Base-by-base conservation (phyloP, 2,329 filamentous ascomycete species). In the Pseudogymnoascus sp. region DNA sequence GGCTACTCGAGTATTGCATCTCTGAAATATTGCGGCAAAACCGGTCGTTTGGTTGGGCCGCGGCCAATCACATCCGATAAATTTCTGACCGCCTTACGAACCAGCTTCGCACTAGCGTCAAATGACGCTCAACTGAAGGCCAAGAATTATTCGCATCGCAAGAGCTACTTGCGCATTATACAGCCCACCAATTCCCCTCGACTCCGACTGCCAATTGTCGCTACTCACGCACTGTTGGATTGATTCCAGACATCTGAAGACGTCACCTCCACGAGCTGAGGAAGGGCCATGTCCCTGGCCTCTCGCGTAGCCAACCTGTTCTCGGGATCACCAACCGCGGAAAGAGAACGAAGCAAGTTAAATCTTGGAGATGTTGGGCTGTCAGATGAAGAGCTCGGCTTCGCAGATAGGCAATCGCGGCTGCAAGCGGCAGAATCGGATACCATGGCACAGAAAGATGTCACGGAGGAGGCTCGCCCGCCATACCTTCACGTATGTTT, bases 401-500 rank as follows among this genome's bases (percentile, higher is more conserved):
- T 72, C 64, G 65, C 69, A 63, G 67, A 74, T 69, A 66, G 70
- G 64, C 69, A 66, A 63, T 63, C 67, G 64, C 68, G 65, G 67
- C 59, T 64, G 67, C 50, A 58, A 57, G 18, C 58, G 39, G 58
- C 67, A 62, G 61, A 58, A 60, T 64, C 67, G 64, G 64, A 67
- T 61, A 68, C 65, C 54, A 67, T 70, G 66, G 66, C 70, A 69
- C 63, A 66, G 65, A 61, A 72, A 71, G 66, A 65, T 67, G 61
- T 63, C 64, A 81, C 83, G 64, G 64, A 67, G 63, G 81, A 84
- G 72, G 77, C 75, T 67, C 81, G 85, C 65, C 83, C 85, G 65
- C 84, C 84, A 61, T 86, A 85, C 71, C 70, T 85, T 67, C 82
- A 88, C 76, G 85, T 88, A 74, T 73, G 83, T 76, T 76, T 63